A percentile compares a stretch with the other conserved stretches of the same genome.
These are phyloP conservation scores for Penicillium sp. DNA, from an alignment of 2,329 filamentous ascomycete species.

Conservation along the genomic window DNA sequence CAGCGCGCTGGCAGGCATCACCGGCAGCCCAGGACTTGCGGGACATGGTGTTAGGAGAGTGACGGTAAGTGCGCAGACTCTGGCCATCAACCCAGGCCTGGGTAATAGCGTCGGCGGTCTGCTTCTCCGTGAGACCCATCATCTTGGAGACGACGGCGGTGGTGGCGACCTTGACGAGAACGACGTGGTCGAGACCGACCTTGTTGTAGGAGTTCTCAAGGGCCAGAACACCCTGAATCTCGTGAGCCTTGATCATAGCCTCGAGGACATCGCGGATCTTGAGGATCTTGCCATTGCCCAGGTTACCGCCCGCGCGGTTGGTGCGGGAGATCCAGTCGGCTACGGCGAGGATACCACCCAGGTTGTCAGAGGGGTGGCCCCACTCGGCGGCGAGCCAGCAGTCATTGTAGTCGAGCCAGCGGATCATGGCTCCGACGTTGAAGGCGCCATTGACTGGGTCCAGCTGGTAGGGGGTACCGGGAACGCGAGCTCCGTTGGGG, in stretches of 20 bases:
- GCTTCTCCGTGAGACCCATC: constrained; percentile 84
- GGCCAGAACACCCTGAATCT: constrained; percentile 96
- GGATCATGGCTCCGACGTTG: constrained; percentile 98
- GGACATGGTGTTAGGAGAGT: constrained; percentile 99
- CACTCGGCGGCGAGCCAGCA: constrained; percentile 99
- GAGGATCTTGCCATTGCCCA: constrained; percentile 75
- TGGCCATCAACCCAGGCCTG: constrained; percentile 98
- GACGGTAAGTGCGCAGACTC: constrained; percentile 92
- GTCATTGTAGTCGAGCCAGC: constrained; percentile 99
- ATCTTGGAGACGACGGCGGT: constrained; percentile 94
- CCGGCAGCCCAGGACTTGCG: constrained; percentile 99
- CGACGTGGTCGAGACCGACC: constrained; percentile 96
- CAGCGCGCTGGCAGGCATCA: constrained; percentile 94
- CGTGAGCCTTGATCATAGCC: constrained; percentile 98
- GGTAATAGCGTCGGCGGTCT: constrained; percentile 93
- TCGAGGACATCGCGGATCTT: constrained; percentile 90
- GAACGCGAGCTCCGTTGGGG: constrained; percentile 88
- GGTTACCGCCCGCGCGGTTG: constrained; percentile 79
- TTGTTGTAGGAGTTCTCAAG: constrained; percentile 99
- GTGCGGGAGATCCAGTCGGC: constrained; percentile 98
- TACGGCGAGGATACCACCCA: constrained; percentile 94
- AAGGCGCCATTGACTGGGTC: constrained; percentile 96
- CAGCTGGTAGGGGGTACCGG: constrained; percentile 89
- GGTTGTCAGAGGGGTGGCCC: constrained; percentile 97
- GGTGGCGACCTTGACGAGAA: constrained; percentile 96